Conservation (phyloP, 805 yeast species). For the Saccharomycopsis amapae region DNA sequence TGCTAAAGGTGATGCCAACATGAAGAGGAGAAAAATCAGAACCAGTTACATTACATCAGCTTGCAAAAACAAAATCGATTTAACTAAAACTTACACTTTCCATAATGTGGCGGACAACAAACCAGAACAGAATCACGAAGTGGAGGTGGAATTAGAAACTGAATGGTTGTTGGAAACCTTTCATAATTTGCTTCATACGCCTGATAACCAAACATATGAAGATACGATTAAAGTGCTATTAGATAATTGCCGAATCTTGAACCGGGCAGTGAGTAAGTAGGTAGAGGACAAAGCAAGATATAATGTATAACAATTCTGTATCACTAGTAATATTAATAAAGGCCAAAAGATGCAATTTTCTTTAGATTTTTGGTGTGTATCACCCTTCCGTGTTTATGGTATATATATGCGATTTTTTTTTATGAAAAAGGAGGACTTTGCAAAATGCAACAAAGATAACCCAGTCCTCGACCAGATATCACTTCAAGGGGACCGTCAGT, state of each 20-base stretch:
- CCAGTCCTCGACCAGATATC: too few relatives aligned
- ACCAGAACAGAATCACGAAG: slow-evolving; percentile 33
- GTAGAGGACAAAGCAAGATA: too few relatives aligned
- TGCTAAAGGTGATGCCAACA: slow-evolving; percentile 46
- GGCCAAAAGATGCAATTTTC: too few relatives aligned
- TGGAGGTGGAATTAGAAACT: slow-evolving; percentile 47
- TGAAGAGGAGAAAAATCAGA: slow-evolving; percentile 66
- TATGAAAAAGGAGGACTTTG: too few relatives aligned
- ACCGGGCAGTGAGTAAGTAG: slow-evolving; percentile 8
- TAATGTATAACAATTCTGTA: too few relatives aligned
- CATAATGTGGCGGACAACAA: slow-evolving; percentile 25
- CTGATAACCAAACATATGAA: slow-evolving; percentile 50
- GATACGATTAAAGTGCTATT: slow-evolving; percentile 49
- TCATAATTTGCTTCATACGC: slow-evolving; percentile 29
- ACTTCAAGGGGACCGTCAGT: too few relatives aligned
- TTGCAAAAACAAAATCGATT: slow-evolving; percentile 65
- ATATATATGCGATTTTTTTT: too few relatives aligned
- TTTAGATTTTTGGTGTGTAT: too few relatives aligned
- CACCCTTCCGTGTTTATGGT: too few relatives aligned
- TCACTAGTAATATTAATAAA: too few relatives aligned
- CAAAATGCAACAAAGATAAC: too few relatives aligned
- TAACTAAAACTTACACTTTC: slow-evolving; percentile 46
- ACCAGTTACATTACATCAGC: slow-evolving; percentile 65
- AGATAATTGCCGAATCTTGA: slow-evolving; percentile 49
- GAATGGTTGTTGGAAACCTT: slow-evolving; percentile 35